These are phyloP conservation scores for Phialophora tarda DNA, from an alignment of 2,329 filamentous ascomycete species.

Conservation along the genomic window DNA sequence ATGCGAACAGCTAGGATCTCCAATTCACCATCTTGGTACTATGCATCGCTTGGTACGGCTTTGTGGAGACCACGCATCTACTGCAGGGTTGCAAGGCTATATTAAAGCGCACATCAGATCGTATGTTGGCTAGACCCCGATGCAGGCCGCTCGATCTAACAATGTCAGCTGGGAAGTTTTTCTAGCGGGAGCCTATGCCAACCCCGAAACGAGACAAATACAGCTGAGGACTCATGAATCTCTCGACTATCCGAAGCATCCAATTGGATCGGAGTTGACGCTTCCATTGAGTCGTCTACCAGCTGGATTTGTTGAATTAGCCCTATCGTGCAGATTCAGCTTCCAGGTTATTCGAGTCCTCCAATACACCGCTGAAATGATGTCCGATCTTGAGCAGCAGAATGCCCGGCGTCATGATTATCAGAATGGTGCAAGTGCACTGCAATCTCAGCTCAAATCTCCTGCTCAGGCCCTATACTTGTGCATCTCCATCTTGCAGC, in stretches of 20 bases:
- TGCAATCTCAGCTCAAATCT: background rate
- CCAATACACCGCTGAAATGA: background rate
- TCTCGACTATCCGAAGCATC: conserved; percentile 11
- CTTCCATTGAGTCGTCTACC: conserved; percentile 5
- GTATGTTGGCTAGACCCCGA: background rate
- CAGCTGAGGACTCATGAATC: background rate
- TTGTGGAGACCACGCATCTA: background rate
- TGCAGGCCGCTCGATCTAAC: background rate
- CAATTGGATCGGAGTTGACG: conserved; percentile 4
- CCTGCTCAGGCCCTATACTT: conserved; percentile 12
- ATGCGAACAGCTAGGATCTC: conserved; percentile 1
- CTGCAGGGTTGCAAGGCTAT: conserved; percentile 12
- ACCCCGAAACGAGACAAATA: too few relatives aligned
- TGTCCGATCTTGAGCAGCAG: conserved; percentile 2
- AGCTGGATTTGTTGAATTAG: conserved; percentile 12
- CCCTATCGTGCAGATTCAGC: conserved; percentile 10
- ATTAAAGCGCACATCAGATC: conserved; percentile 18
- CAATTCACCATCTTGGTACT: conserved; percentile 4
- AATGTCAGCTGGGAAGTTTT: conserved; percentile 8
- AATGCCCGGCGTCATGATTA: background rate
- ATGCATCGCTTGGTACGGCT: conserved; percentile 7
- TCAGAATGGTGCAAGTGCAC: background rate
- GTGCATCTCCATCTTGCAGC: conserved; percentile 1
- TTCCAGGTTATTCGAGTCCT: conserved; percentile 7
- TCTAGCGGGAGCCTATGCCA: background rate